Evolutionary conservation across 345 rosid species (phyloP), one percentile per base, ranked within the genome.

Genomic region (Populus ilicifolia): DNA sequence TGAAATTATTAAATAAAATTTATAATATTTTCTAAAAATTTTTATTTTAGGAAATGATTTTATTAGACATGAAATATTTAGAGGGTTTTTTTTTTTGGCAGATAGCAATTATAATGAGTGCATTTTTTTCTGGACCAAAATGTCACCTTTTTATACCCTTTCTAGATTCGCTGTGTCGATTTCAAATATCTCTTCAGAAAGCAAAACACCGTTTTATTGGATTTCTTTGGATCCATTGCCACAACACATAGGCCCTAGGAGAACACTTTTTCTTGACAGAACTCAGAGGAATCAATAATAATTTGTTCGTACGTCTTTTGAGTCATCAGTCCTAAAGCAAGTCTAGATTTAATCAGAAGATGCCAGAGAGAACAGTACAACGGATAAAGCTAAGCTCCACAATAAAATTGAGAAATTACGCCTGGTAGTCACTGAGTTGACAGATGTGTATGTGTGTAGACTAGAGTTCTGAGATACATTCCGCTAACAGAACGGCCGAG

Each of bases 161-260:
- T 25, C 29, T 59, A 59, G 63, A 9, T 59, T 10, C 23, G 14
- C 3, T 7, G 8, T 52, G n/a, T 52, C 59, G 59, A 52, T 52
- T 52, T 52, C 59, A 20, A 20, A 52, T 18, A 21, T 18, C 61
- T 54, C 8, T 54, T 20, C n/a, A 7, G 61, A 54, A 56, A 59
- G 63, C 63, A 23, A 23, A 59, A 9, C 73, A 44, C n/a, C 18
- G 33, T 30, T 25, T 25, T 46, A n/a, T 46, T 14, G n/a, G 61
- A 70, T 70, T 46, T 70, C 61, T n/a, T 73, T 39, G 76, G 54
- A 73, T 73, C 50, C 52, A 73, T 73, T 12, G 66, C 44, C 44
- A 72, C 4, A 33, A 0, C 48, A 56, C 17, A n/a, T n/a, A 23
- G 67, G 76, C 50, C 65, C 74, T 71, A 29, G 33, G 18, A 52